A percentile compares a stretch with the other conserved stretches of the same genome.
phyloP scores from a whole-genome alignment of 257 asterid genomes.

The Fraxinus pennsylvanica region DNA sequence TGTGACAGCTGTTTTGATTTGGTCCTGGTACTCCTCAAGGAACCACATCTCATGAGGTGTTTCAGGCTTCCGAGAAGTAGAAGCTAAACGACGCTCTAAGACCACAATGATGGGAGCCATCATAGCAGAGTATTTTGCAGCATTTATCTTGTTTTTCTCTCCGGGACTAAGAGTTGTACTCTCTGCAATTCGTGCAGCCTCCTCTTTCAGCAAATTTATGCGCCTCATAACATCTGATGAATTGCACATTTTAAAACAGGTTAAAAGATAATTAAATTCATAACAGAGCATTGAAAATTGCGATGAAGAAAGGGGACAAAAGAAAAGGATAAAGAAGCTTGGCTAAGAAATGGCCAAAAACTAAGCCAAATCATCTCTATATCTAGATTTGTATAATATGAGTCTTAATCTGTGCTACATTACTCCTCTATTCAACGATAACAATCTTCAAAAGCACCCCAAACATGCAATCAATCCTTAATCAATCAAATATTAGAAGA shows the following conservation, averaged over 20 bases:
- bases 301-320: conserved; percentile 17
- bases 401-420: conserved; percentile 3
- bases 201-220: conserved; percentile 91
- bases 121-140: conserved; percentile 98
- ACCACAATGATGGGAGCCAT: conserved; percentile 96
- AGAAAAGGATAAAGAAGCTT: conserved; percentile 18
- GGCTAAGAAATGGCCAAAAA: conserved; percentile 23
- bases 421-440: conserved; percentile 13
- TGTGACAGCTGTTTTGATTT: conserved; percentile 71
- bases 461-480: conserved; percentile 10
- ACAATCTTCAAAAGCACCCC: conserved; percentile 14
- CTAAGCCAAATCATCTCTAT: conserved; percentile 7
- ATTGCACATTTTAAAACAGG: conserved; percentile 27
- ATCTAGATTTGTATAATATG: conserved; percentile 17
- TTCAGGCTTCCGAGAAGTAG: conserved; percentile 89
- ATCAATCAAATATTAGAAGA: conserved; percentile 16
- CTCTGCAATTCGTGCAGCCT: conserved; percentile 86
- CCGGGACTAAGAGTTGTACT: conserved; percentile 73
- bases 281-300: conserved; percentile 8
- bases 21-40: conserved; percentile 70
- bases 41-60: conserved; percentile 94
- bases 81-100: conserved; percentile 93
- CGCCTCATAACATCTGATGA: conserved; percentile 90
- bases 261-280: conserved; percentile 18
- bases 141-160: conserved; percentile 91